Conservation (phyloP, 208 protist species). For the Crithidia fasciculata region DNA sequence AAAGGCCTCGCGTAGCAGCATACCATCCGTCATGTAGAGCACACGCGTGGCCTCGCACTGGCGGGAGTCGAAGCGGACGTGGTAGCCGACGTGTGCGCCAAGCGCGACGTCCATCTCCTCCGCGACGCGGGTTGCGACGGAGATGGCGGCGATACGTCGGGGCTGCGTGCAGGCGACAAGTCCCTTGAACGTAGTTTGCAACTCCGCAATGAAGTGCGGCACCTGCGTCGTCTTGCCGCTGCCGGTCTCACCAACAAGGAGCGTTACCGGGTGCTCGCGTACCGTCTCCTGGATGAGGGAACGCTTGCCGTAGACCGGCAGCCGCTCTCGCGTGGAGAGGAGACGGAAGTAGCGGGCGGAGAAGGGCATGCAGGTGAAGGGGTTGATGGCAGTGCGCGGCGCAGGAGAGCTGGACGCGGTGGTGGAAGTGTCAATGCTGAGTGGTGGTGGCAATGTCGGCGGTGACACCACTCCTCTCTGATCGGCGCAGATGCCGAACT, state of each 20-base stretch:
- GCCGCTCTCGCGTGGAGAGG: slow-evolving; percentile 38
- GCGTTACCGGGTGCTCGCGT: slow-evolving; percentile 71
- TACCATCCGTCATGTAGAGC: slow-evolving; percentile 99
- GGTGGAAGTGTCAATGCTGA: background rate
- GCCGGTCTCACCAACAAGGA: slow-evolving; percentile 96
- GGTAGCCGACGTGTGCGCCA: slow-evolving; percentile 98
- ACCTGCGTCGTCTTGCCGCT: slow-evolving; percentile 98
- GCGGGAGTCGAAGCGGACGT: slow-evolving; percentile 98
- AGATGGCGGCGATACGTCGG: slow-evolving; percentile 98
- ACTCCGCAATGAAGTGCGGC: slow-evolving; percentile 90
- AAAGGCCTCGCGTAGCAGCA: slow-evolving; percentile 96
- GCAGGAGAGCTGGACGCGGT: background rate
- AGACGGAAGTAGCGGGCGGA: slow-evolving; percentile 55
- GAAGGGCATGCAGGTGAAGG: slow-evolving; percentile 59
- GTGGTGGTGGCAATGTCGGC: background rate
- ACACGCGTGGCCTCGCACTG: slow-evolving; percentile 94
- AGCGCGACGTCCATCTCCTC: slow-evolving; percentile 97
- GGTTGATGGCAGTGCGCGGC: slow-evolving; percentile 10
- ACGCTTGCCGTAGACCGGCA: slow-evolving; percentile 75
- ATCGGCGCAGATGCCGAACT: background rate
- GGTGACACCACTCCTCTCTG: background rate
- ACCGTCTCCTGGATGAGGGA: slow-evolving; percentile 72
- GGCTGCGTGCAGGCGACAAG: slow-evolving; percentile 97
- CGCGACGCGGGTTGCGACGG: slow-evolving; percentile 97
- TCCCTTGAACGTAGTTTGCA: slow-evolving; percentile 36